Evolutionary conservation across 2,329 filamentous ascomycete species (phyloP), one percentile per base, ranked within the genome.

Genomic region (Alternaria consortialis): DNA sequence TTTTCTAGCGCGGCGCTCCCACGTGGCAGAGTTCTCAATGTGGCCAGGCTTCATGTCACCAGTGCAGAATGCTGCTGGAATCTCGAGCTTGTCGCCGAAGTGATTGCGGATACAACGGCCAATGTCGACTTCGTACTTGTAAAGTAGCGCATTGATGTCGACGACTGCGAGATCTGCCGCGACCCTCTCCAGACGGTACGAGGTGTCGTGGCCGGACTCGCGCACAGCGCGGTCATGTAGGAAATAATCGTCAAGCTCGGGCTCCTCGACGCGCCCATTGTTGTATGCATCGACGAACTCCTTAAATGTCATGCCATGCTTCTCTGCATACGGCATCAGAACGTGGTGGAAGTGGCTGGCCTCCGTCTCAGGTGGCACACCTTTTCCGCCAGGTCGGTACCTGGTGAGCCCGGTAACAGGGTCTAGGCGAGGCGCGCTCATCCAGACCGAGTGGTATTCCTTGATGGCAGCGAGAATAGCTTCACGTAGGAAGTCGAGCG

Each of bases 121-220:
- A 76, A 99, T 97, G 73, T 99, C 95, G 31, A 90, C 90, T 80
- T 99, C 95, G 75, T 98, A 98, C 81, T 98, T 98, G 87, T 95
- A 99, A 29, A 99, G 83, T 31, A 97, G 84, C 29, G 93, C 95
- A 81, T 99, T 98, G 56, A 98, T 85, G 74, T 99, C 95, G 60
- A 98, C 92, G 0, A 94, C 97, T 11, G 94, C 95, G 27, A 98
- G 84, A 75, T 97, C 88, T 11, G 92, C 95, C 39, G 75, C 75
- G 25, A 96, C 86, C 47, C 88, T 90, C 80, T 98, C 95, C 20
- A 99, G 85, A 17, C 95, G 92, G 80, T 98, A 98, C 15, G 92
- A 92, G 2, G 95, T 99, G 77, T 99, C 95, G 79, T 99, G 95
- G 12, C 95, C 95, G 17, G 94, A 97, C 80, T 99, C 95, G 68